A percentile compares a stretch with the other conserved stretches of the same genome.
Evolutionary conservation across 2,329 filamentous ascomycete species (phyloP).

Genomic region (Aureobasidium sp.): DNA sequence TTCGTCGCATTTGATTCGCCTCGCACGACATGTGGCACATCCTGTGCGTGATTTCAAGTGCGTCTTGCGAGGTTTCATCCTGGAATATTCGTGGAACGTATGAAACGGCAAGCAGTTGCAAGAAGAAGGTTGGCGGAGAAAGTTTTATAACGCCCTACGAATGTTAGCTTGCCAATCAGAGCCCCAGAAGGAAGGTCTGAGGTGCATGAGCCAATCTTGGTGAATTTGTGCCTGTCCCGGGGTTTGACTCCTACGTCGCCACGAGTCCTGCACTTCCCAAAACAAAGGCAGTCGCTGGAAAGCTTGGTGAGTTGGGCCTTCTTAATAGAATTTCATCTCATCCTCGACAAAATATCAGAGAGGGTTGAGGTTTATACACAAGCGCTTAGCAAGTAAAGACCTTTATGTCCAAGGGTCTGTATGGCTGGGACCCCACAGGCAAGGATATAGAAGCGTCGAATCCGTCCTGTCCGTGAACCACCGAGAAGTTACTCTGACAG

Average conservation of each 20-base stretch:
- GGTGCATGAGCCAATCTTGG: background rate
- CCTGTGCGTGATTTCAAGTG: constrained; percentile 5
- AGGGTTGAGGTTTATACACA: background rate
- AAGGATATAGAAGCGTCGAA: background rate
- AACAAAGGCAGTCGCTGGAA: background rate
- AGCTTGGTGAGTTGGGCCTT: background rate
- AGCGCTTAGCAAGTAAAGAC: background rate
- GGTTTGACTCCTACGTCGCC: background rate
- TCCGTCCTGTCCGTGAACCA: background rate
- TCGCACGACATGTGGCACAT: background rate
- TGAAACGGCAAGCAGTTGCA: background rate
- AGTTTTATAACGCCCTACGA: background rate
- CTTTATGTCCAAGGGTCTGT: background rate
- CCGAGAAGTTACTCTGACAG: background rate
- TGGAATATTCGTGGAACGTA: background rate
- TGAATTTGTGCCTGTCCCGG: background rate
- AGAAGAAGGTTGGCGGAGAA: background rate
- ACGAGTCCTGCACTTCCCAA: background rate
- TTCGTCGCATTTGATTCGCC: constrained; percentile 4
- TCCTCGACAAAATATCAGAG: background rate
- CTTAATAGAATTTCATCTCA: background rate
- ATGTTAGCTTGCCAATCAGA: background rate
- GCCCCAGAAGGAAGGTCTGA: background rate
- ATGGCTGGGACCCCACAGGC: background rate
- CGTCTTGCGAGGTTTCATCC: constrained; percentile 8